Conservation (phyloP, 2,329 filamentous ascomycete species). For the Penicillium aurantiogriseum region DNA sequence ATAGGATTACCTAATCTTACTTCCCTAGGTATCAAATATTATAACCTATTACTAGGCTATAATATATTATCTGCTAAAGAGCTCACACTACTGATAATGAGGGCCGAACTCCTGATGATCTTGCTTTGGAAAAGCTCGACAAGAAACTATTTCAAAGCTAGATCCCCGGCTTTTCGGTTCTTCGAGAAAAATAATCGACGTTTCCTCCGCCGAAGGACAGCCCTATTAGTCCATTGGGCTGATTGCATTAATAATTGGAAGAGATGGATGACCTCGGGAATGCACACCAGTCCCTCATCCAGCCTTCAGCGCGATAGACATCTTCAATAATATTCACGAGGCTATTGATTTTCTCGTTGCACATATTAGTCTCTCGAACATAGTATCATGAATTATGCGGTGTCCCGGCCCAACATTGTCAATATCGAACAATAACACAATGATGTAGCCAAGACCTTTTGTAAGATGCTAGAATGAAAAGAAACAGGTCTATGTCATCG, state of each 20-base stretch:
- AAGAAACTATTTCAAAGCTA: background rate
- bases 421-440: constrained; percentile 8
- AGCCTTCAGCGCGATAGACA: background rate
- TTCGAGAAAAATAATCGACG: too few relatives aligned
- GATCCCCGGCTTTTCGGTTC: background rate
- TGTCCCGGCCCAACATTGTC: constrained; percentile 1
- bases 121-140: background rate
- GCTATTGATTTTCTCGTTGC: constrained; percentile 17
- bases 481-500: constrained; percentile 27
- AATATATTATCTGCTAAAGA: too few relatives aligned
- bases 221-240: background rate
- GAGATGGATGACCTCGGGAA: background rate
- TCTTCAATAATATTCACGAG: background rate
- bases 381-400: constrained; percentile 19
- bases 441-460: constrained; percentile 17
- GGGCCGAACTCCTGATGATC: background rate
- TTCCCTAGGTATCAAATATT: too few relatives aligned
- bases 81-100: background rate
- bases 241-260: background rate
- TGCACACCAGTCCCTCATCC: background rate
- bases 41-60: too few relatives aligned
- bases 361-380: constrained; percentile 20
- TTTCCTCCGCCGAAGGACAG: background rate
- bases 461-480: constrained; percentile 20
- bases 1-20: too few relatives aligned